Base-by-base conservation (phyloP, 768 basidiomycete genomes). In the Leucocoprinus birnbaumii region DNA sequence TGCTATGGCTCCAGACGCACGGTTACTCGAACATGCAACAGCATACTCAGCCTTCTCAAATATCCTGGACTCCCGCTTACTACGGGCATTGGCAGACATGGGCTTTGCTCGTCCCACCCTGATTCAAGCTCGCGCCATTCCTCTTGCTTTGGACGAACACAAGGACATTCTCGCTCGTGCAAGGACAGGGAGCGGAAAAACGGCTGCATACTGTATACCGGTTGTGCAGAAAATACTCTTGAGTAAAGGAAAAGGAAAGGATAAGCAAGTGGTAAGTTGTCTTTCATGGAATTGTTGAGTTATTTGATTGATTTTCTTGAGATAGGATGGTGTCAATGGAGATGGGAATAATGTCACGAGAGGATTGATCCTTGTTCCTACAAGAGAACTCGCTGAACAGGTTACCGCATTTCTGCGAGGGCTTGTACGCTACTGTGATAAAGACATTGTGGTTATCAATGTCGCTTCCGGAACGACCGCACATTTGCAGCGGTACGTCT, bases 161-260 rank as follows among this genome's bases (percentile, higher is more conserved):
- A 76, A 79, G 31, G 97, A 99, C 68, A 89, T 99, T 51, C 84
- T 99, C 27, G 96, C 95, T 18, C 83, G 92, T 43, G 96, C 97
- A 2, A 82, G 92, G 27, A 99, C 97, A 2, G 97, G 97, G 16
- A 94, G 91, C 55, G 97, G 97, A 22, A 99, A 99, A 75, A 99
- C 97, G 0, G 92, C 90, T 3, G 94, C 97, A 2, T 99, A 99
- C 67, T 92, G 91, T 62, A 79, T 98, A 9, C 97, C 97, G 0
- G 72, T 95, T 22, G 75, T 92, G 0, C 94, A 98, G 67, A 95
- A 93, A 68, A 85, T 98, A 21, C 65, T 98, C 51, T 82, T 55
- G 16, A 49, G 47, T 6, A 55, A 55, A 48, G 54, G 54, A 16
- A 48, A 55, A 26, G 48, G 54, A 31, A 55, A 55, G 21, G 47